Base-by-base conservation (phyloP, 2,329 filamentous ascomycete genomes). In the Talaromyces funiculosus region DNA sequence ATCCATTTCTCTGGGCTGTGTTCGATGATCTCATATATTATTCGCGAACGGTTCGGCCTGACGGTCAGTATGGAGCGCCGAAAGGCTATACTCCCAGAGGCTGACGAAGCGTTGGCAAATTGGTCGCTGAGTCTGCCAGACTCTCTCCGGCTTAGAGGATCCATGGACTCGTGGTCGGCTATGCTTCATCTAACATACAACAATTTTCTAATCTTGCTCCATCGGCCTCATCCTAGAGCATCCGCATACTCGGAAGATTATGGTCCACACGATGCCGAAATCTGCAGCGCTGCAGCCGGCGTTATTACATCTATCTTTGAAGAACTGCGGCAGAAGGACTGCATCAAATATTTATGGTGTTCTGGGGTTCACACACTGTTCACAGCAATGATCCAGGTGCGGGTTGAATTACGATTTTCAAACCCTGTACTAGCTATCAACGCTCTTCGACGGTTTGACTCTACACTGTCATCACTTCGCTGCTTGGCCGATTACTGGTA, bases 1-100 rank as follows among this genome's bases (percentile, higher is more conserved):
- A 79, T 81, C 24, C 75, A 82, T 33, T 80, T 81, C 53, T 77
- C 79, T 2, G 76, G 77, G 38, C 73, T 83, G 0, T 83, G 81
- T 62, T 74, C 79, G 20, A 79, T 83, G 66, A 78, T 82, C 43
- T 80, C 74, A 4, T 77, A 75, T 60, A 73, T 77, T 24, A 70
- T 77, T 57, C 72, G 75, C 18, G 75, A 77, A 61, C 68, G 75
- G 29, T 78, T 78, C 59, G 75, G 75, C 7, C 64, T 77, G 20
- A 70, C 72, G 31, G 73, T 76, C 47, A 75, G 67, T 31, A 74
- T 67, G 63, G 73, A 71, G 65, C 71, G 74, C 43, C 73, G 75
- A 47, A 78, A 77, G 64, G 74, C 73, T 9, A 74, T 72, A 37
- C 69, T 78, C 22, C 70, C 71, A 53, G 73, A 76, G 63, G 75